A percentile compares a stretch with the other conserved stretches of the same genome.
These are phyloP conservation scores for Boletus hoseneyae DNA, from an alignment of 1,284 basidiomycete genomes.

Conservation along the genomic window DNA sequence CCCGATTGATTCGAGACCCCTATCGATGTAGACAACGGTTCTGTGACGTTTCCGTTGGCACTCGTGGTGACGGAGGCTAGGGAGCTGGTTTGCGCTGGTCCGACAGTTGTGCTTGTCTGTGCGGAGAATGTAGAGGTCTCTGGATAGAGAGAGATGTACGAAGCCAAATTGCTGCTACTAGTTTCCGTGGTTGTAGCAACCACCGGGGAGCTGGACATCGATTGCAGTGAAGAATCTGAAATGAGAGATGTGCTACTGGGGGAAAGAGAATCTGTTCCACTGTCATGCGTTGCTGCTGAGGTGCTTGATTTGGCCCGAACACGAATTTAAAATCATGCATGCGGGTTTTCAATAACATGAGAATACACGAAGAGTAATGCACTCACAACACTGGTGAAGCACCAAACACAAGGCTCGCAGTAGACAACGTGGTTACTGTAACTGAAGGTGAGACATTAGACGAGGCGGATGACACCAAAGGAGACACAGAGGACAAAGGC, in stretches of 20 bases:
- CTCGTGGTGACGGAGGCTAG: slow-evolving; percentile 33
- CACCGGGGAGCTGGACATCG: neutral
- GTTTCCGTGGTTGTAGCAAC: neutral
- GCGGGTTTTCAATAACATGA: neutral
- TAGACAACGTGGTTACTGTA: neutral
- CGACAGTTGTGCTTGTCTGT: slow-evolving; percentile 1
- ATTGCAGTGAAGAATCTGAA: slow-evolving; percentile 3
- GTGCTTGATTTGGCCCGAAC: neutral
- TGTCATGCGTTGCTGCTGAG: neutral
- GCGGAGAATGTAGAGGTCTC: neutral
- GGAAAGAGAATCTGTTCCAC: neutral
- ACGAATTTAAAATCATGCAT: neutral
- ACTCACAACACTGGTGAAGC: slow-evolving; percentile 4
- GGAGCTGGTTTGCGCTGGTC: slow-evolving; percentile 42
- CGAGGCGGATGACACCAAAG: neutral
- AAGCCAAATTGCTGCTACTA: neutral
- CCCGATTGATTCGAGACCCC: too few relatives aligned
- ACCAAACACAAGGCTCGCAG: neutral
- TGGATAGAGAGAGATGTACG: neutral
- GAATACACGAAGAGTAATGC: neutral
- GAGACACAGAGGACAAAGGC: neutral
- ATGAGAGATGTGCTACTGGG: neutral
- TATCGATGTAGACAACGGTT: slow-evolving; percentile 45
- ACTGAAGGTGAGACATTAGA: neutral
- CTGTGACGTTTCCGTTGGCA: slow-evolving; percentile 35